Evolutionary conservation across 1,139 yeast genomes (phyloP).

Genomic region (Scheffersomyces titani): DNA sequence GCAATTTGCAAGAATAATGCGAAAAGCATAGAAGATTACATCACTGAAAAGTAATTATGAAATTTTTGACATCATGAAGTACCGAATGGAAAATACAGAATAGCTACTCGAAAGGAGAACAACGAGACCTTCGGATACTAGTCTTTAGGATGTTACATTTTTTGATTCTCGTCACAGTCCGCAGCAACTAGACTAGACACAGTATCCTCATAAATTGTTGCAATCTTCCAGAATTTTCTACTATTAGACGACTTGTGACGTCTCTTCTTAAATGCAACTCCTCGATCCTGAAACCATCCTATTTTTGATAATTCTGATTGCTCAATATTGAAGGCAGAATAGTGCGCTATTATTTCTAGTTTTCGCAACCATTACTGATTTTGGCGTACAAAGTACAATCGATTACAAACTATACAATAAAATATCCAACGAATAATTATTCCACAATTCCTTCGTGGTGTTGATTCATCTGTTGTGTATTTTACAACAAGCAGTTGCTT

Average conservation of each 20-base stretch:
- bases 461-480: too few species aligned
- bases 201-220: background rate
- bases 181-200: background rate
- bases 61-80: too few species aligned
- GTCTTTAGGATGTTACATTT: background rate
- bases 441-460: too few species aligned
- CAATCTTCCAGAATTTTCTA: background rate
- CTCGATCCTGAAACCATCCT: background rate
- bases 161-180: background rate
- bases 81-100: background rate
- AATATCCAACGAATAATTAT: too few species aligned
- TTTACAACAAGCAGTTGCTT: too few species aligned
- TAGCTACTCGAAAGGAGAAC: background rate
- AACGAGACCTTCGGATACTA: background rate
- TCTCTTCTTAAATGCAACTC: too few species aligned
- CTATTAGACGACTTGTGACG: background rate
- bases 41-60: background rate
- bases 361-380: background rate
- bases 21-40: background rate
- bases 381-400: background rate
- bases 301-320: background rate
- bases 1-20: background rate
- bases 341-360: background rate
- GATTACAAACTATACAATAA: too few species aligned
- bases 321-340: background rate